phyloP scores from a whole-genome alignment of 2,329 filamentous ascomycete genomes.

The Alternaria triticina region DNA sequence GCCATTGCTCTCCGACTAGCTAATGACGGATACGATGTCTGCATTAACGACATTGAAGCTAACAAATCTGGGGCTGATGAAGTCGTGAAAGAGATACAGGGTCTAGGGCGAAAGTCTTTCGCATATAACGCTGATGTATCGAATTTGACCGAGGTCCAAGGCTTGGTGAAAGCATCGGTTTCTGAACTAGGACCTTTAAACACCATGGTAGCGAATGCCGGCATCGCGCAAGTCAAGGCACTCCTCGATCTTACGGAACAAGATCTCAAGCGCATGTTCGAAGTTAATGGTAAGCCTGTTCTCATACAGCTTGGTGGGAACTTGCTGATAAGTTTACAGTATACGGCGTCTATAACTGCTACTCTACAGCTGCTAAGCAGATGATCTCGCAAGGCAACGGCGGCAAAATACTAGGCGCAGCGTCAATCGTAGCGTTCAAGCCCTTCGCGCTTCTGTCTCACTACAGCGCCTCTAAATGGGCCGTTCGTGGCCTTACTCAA shows the following conservation, averaged over 20 bases:
- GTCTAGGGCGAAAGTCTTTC: constrained; percentile 60
- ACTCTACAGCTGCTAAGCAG: constrained; percentile 67
- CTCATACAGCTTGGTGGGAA: neutral
- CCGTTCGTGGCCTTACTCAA: constrained; percentile 70
- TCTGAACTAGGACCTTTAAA: constrained; percentile 60
- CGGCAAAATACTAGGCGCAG: constrained; percentile 60
- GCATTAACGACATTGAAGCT: constrained; percentile 66
- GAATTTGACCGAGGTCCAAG: constrained; percentile 59
- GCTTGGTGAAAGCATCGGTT: constrained; percentile 60
- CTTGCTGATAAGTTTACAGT: constrained; percentile 44
- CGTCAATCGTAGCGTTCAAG: constrained; percentile 65
- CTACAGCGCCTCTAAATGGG: constrained; percentile 71
- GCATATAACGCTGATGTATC: constrained; percentile 67
- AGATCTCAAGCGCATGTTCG: constrained; percentile 66
- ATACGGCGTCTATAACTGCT: constrained; percentile 69
- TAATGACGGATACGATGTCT: constrained; percentile 69
- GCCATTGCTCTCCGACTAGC: constrained; percentile 69
- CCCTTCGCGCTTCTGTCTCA: constrained; percentile 65
- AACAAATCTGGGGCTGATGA: constrained; percentile 61
- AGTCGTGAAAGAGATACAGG: constrained; percentile 60
- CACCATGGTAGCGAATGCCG: constrained; percentile 67
- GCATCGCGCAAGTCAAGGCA: constrained; percentile 64
- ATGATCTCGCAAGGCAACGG: constrained; percentile 65
- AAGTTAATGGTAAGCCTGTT: constrained; percentile 58
- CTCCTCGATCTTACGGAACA: constrained; percentile 63